Base-by-base conservation (phyloP, 768 basidiomycete genomes). In the Mycena galopus region DNA sequence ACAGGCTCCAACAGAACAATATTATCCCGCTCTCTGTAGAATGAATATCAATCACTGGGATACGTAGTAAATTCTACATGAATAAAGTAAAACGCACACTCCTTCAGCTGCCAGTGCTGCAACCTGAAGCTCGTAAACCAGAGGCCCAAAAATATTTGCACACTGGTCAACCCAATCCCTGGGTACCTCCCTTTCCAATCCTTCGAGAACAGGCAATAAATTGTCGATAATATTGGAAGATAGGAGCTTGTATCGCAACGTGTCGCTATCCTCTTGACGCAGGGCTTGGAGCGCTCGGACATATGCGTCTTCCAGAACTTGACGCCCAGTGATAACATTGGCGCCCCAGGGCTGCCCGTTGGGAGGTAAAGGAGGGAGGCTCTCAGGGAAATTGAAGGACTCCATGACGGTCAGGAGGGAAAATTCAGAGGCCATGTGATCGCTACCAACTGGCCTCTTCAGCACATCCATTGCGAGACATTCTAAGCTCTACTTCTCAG, bases 251-350 rank as follows among this genome's bases (percentile, higher is more conserved):
- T 55, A 55, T 4, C 53, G 29, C 27, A 55, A 16, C 17, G 53
- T 12, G n/a, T 55, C 53, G 14, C 53, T 66, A 50, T 66, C 53
- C n/a, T 66, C 63, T 21, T 35, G 19, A 7, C 25, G 51, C n/a
- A 64, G 50, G 4, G 63, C 16, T 39, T 53, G 23, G 3, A 64
- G 23, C 2, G 63, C 50, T 17, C 63, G 63, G 1, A 37, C 23
- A 37, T 53, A 64, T 5, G 50, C 51, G 11, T 64, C 47, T 12
- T 51, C 23, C 0, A 64, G 63, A 16, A 64, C 51, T 21, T 64
- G 63, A 10, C 16, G 23, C 16, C 19, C 63, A 27, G 63, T 55
- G 23, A 64, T 14, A 8, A 53, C 50, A 27, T 64, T 64, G 10
- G 50, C 51, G 2, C 10, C 16, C 63, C 63, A 64, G 1, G 63